These are phyloP conservation scores for Cryphonectria radicalis DNA, from an alignment of 2,329 filamentous ascomycete species.

Conservation along the genomic window DNA sequence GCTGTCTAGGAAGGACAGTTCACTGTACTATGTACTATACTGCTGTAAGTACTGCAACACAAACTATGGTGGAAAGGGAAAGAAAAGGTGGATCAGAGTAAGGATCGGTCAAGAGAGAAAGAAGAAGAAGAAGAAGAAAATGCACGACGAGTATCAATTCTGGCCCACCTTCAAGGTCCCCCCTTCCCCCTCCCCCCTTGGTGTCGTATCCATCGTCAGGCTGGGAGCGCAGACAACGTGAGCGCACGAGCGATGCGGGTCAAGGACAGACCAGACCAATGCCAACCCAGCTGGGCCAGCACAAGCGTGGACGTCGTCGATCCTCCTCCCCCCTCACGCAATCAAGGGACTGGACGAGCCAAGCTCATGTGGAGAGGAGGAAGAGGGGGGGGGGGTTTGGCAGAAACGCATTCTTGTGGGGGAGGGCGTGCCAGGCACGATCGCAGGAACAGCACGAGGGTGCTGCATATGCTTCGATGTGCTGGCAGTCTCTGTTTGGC, in stretches of 20 bases:
- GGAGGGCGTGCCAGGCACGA: conserved; percentile 11
- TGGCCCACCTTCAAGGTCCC: not conserved
- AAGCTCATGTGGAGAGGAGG: conserved; percentile 4
- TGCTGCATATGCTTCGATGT: not conserved
- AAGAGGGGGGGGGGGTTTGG: not conserved
- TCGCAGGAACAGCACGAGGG: conserved; percentile 5
- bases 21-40: not conserved
- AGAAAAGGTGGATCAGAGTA: not conserved
- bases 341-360: conserved; percentile 11
- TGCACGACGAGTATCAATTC: not conserved
- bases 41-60: not conserved
- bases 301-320: not conserved
- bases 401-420: conserved; percentile 15
- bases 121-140: not conserved
- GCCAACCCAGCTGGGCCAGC: not conserved
- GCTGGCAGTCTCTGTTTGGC: not conserved
- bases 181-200: not conserved
- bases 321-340: not conserved
- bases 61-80: not conserved
- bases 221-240: not conserved
- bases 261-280: not conserved
- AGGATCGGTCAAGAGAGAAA: not conserved
- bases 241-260: not conserved
- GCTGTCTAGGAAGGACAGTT: not conserved
- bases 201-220: not conserved